Percentiles rank a stretch among this genome's conserved stretches.
These are phyloP conservation scores for Scopulariopsis brevicaulis DNA, from an alignment of 2,329 filamentous ascomycete species.

Conservation along the genomic window DNA sequence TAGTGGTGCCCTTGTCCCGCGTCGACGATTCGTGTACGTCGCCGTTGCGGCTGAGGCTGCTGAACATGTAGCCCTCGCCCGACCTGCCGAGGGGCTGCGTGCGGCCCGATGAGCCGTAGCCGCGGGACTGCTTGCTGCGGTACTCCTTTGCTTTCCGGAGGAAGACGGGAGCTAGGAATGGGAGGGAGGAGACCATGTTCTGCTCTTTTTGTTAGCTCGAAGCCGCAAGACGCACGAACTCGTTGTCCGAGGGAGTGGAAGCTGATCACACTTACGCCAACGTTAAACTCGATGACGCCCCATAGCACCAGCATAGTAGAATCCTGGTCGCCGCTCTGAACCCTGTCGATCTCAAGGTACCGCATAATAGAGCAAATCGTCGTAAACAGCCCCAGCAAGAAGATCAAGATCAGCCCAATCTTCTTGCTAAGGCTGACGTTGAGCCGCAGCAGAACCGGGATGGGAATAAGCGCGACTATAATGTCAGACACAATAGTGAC, in stretches of 20 bases:
- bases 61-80: slow-evolving; percentile 23
- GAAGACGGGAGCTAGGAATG: slow-evolving; percentile 31
- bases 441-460: slow-evolving; percentile 35
- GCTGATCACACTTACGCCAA: slow-evolving; percentile 29
- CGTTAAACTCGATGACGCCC: slow-evolving; percentile 46
- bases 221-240: not conserved
- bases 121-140: slow-evolving; percentile 22
- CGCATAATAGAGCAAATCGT: slow-evolving; percentile 42
- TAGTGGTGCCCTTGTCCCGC: slow-evolving; percentile 12
- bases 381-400: slow-evolving; percentile 41
- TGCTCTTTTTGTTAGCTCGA: slow-evolving; percentile 8
- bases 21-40: slow-evolving; percentile 13
- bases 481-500: slow-evolving; percentile 40
- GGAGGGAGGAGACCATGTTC: slow-evolving; percentile 34
- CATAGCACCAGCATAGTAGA: slow-evolving; percentile 44
- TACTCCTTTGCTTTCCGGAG: slow-evolving; percentile 29
- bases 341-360: slow-evolving; percentile 36
- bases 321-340: slow-evolving; percentile 37
- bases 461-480: slow-evolving; percentile 34
- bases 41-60: slow-evolving; percentile 18
- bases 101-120: slow-evolving; percentile 16
- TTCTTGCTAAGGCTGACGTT: slow-evolving; percentile 37
- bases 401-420: slow-evolving; percentile 36
- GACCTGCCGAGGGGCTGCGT: slow-evolving; percentile 12
- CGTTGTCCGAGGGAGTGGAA: not conserved